These are phyloP conservation scores for Penicillium occitanis DNA, from an alignment of 2,329 filamentous ascomycete genomes.

Conservation along the genomic window DNA sequence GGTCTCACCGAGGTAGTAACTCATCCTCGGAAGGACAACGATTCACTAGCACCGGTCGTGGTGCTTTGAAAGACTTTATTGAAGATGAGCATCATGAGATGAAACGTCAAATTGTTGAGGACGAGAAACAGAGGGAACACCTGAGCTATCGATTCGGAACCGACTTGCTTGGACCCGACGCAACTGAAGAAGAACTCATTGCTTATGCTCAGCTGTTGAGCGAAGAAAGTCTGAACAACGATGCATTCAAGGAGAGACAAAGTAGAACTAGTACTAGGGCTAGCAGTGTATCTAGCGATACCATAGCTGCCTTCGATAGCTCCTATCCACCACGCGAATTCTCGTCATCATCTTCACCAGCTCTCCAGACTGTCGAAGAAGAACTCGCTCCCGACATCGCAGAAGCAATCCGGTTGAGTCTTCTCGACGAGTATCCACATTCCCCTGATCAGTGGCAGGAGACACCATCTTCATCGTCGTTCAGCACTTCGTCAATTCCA, in stretches of 20 bases:
- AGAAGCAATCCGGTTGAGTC: slow-evolving; percentile 60
- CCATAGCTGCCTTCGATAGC: slow-evolving; percentile 34
- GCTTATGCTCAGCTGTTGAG: slow-evolving; percentile 64
- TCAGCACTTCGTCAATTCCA: slow-evolving; percentile 30
- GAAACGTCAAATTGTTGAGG: slow-evolving; percentile 67
- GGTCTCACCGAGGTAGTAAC: slow-evolving; percentile 65
- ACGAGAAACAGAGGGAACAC: slow-evolving; percentile 65
- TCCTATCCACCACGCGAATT: slow-evolving; percentile 32
- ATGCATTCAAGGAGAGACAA: slow-evolving; percentile 49
- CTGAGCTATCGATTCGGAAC: slow-evolving; percentile 81
- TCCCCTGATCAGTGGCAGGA: slow-evolving; percentile 21
- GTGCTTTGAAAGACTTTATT: slow-evolving; percentile 76
- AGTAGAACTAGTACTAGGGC: slow-evolving; percentile 41
- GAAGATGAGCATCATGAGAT: slow-evolving; percentile 81
- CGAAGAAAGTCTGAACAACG: slow-evolving; percentile 56
- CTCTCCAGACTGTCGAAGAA: slow-evolving; percentile 45
- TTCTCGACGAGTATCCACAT: slow-evolving; percentile 38
- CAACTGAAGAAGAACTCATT: slow-evolving; percentile 61
- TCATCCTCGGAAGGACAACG: slow-evolving; percentile 53
- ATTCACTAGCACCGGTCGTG: slow-evolving; percentile 63
- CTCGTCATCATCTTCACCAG: slow-evolving; percentile 40
- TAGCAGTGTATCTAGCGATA: slow-evolving; percentile 41
- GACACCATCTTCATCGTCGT: neutral
- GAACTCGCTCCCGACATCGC: slow-evolving; percentile 60
- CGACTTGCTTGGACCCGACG: slow-evolving; percentile 62